Percentiles rank a stretch among this genome's conserved stretches.
Conservation (phyloP, 768 basidiomycete genomes). For the Auriscalpium vulgare region DNA sequence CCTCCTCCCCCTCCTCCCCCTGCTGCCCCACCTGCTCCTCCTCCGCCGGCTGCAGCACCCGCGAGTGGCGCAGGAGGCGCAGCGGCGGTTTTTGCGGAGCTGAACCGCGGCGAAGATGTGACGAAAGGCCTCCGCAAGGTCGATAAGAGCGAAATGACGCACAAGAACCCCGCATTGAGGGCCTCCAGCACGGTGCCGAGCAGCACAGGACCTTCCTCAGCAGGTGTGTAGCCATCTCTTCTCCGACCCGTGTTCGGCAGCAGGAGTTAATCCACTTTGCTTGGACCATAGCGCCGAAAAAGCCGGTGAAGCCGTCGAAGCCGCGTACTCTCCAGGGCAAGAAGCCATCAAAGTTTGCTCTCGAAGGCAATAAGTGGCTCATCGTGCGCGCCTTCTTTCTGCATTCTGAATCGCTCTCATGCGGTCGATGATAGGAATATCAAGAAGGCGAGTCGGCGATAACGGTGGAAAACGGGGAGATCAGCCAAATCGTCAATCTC, state of each 20-base stretch:
- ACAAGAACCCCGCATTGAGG: slow-evolving; percentile 91
- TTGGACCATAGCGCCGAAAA: slow-evolving; percentile 32
- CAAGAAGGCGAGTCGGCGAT: slow-evolving; percentile 75
- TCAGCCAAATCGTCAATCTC: slow-evolving; percentile 81
- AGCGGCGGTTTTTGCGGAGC: slow-evolving; percentile 80
- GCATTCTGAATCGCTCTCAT: background rate
- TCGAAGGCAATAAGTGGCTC: slow-evolving; percentile 92
- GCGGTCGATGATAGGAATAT: slow-evolving; percentile 57
- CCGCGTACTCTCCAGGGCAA: slow-evolving; percentile 79
- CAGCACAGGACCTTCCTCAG: slow-evolving; percentile 16
- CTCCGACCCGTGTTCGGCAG: background rate
- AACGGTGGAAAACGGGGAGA: slow-evolving; percentile 65
- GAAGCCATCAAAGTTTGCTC: slow-evolving; percentile 81
- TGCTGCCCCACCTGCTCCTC: slow-evolving; percentile 34
- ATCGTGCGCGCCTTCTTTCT: slow-evolving; percentile 47
- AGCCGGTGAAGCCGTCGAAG: slow-evolving; percentile 76
- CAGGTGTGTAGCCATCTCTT: background rate
- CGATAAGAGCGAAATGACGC: slow-evolving; percentile 94
- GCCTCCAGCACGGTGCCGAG: slow-evolving; percentile 43
- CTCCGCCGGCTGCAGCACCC: slow-evolving; percentile 25
- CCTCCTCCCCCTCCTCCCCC: slow-evolving; percentile 42
- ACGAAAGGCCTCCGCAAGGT: slow-evolving; percentile 91
- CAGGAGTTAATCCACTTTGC: background rate
- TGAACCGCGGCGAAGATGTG: slow-evolving; percentile 85
- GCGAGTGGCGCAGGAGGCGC: slow-evolving; percentile 40